A percentile compares a stretch with the other conserved stretches of the same genome.
Conservation (phyloP, 805 yeast species). For the Candida maris region DNA sequence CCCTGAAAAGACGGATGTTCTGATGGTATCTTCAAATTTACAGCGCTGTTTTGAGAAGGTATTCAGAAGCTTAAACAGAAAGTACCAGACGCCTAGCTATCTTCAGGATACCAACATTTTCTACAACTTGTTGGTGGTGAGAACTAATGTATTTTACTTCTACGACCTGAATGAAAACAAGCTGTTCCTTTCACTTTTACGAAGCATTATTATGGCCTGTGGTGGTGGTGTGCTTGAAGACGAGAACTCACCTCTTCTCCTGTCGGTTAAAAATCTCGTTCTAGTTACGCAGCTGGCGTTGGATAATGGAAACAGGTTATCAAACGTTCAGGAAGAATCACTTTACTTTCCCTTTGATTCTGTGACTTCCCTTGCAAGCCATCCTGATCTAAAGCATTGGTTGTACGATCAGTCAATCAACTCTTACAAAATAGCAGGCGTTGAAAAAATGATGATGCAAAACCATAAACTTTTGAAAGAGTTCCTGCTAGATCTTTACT, state of each 20-base stretch:
- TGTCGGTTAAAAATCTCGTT: slow-evolving; percentile 9
- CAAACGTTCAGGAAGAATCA: slow-evolving; percentile 5
- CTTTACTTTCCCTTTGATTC: slow-evolving; percentile 13
- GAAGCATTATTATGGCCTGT: slow-evolving; percentile 5
- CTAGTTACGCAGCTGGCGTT: slow-evolving; percentile 9
- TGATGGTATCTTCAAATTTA: slow-evolving; percentile 8
- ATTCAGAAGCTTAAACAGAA: slow-evolving; percentile 1
- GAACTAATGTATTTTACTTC: slow-evolving; percentile 19
- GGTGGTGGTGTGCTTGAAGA: slow-evolving; percentile 11
- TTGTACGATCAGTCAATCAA: slow-evolving; percentile 13
- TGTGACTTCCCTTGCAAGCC: slow-evolving; percentile 7
- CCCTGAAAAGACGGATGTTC: slow-evolving; percentile 2
- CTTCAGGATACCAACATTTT: slow-evolving; percentile 10
- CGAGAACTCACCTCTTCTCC: slow-evolving; percentile 11
- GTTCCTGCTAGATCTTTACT: slow-evolving; percentile 13
- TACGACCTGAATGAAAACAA: slow-evolving; percentile 21
- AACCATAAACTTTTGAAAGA: slow-evolving; percentile 12
- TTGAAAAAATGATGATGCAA: slow-evolving; percentile 7
- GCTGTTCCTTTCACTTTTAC: slow-evolving; percentile 16
- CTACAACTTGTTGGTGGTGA: slow-evolving; percentile 18
- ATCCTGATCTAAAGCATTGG: slow-evolving; percentile 17
- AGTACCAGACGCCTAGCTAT: background rate
- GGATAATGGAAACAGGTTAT: slow-evolving; percentile 5
- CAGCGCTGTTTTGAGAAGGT: slow-evolving; percentile 10
- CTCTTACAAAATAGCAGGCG: slow-evolving; percentile 7